Evolutionary conservation across 768 basidiomycete species (phyloP).

Genomic region (Pleurotus salmoneostramineus): DNA sequence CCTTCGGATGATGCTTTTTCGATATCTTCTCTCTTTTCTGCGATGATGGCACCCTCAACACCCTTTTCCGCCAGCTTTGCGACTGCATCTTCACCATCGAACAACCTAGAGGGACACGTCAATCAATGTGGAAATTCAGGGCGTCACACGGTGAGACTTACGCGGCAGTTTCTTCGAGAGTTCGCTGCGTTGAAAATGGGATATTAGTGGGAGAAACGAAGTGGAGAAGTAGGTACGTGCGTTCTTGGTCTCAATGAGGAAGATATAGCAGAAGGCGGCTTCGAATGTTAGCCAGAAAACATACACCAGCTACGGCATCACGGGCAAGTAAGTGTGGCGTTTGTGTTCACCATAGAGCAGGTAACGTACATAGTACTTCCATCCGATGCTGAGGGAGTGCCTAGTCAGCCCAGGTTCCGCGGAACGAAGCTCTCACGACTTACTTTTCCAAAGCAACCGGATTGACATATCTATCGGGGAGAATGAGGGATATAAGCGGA

Average conservation of each 20-base stretch:
- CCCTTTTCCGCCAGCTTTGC: not conserved
- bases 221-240: not conserved
- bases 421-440: not conserved
- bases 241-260: slow-evolving; percentile 43
- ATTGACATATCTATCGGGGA: slow-evolving; percentile 41
- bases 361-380: slow-evolving; percentile 6
- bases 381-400: slow-evolving; percentile 1
- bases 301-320: slow-evolving; percentile 37
- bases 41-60: not conserved
- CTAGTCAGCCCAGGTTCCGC: not conserved
- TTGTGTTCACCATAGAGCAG: not conserved
- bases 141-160: slow-evolving; percentile 10
- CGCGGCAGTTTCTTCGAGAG: slow-evolving; percentile 62
- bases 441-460: slow-evolving; percentile 46
- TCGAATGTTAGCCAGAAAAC: slow-evolving; percentile 48
- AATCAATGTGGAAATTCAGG: not conserved
- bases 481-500: slow-evolving; percentile 20
- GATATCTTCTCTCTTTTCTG: not conserved
- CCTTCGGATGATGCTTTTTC: not conserved
- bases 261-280: slow-evolving; percentile 40
- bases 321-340: not conserved
- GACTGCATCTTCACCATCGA: slow-evolving; percentile 48
- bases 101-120: slow-evolving; percentile 26
- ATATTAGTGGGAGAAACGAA: not conserved
- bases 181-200: slow-evolving; percentile 19